phyloP scores from a whole-genome alignment of 192 early-diverging fungal species.

The Coemansia sp. region DNA sequence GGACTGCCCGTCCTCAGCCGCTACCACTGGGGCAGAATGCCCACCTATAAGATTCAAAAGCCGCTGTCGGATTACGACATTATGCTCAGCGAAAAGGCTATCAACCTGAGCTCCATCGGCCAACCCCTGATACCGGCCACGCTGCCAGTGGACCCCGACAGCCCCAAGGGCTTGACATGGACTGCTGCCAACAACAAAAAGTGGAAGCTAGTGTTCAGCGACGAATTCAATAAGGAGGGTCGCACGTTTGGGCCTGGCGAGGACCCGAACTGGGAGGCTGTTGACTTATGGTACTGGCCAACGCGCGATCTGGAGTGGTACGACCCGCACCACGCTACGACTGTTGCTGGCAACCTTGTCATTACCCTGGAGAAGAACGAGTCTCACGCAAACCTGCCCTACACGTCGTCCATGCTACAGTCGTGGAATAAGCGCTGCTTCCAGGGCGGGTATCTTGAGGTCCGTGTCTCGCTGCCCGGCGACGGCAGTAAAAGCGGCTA shows the following conservation, averaged over 20 bases:
- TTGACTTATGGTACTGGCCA: conserved; percentile 58
- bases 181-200: conserved; percentile 40
- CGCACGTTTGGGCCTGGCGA: conserved; percentile 56
- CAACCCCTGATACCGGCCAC: conserved; percentile 40
- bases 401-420: conserved; percentile 61
- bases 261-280: conserved; percentile 58
- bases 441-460: conserved; percentile 62
- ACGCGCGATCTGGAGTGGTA: conserved; percentile 58
- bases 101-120: conserved; percentile 27
- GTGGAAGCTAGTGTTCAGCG: conserved; percentile 60
- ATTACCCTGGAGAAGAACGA: conserved; percentile 52
- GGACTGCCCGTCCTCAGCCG: conserved; percentile 50
- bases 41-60: neutral
- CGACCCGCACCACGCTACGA: conserved; percentile 52
- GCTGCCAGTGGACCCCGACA: conserved; percentile 52
- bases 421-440: conserved; percentile 67
- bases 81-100: conserved; percentile 19
- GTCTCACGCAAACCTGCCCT: conserved; percentile 46
- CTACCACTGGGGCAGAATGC: conserved; percentile 48
- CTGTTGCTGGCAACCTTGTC: conserved; percentile 52
- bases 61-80: conserved; percentile 46
- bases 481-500: conserved; percentile 49
- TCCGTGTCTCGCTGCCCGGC: conserved; percentile 56
- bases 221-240: conserved; percentile 58
- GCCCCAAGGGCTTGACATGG: conserved; percentile 37